phyloP scores from a whole-genome alignment of 306 rosid genomes.

The Quercus variabilis region DNA sequence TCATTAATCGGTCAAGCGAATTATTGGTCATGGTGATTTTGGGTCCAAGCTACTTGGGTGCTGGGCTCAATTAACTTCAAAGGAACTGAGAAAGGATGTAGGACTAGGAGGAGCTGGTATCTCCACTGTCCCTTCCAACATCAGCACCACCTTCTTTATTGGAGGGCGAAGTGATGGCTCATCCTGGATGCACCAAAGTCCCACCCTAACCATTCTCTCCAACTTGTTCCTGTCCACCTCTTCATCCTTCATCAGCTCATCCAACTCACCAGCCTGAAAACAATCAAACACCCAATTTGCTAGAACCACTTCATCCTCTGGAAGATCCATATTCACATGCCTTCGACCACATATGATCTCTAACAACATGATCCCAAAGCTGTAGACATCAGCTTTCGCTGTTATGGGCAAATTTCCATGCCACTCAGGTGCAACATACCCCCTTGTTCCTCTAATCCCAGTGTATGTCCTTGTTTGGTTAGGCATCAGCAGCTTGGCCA shows the following conservation, averaged over 20 bases:
- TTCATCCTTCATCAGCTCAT: constrained; percentile 12
- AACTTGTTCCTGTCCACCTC: background rate
- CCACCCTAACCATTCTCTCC: constrained; percentile 20
- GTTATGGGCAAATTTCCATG: constrained; percentile 23
- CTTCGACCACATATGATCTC: constrained; percentile 34
- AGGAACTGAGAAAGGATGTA: background rate
- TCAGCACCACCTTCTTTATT: constrained; percentile 28
- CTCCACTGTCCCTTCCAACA: constrained; percentile 36
- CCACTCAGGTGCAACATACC: constrained; percentile 41
- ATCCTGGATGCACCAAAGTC: constrained; percentile 34
- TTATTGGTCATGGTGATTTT: background rate
- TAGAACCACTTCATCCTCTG: constrained; percentile 13
- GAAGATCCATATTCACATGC: constrained; percentile 10
- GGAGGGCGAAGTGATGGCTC: constrained; percentile 27
- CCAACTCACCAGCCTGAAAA: constrained; percentile 9
- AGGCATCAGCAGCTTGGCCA: constrained; percentile 33
- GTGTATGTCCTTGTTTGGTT: constrained; percentile 33
- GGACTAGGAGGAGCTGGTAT: constrained; percentile 25
- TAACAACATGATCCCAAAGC: constrained; percentile 34
- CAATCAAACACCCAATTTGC: constrained; percentile 26
- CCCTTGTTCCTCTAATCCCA: constrained; percentile 34
- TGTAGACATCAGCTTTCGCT: constrained; percentile 31
- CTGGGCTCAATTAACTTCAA: background rate
- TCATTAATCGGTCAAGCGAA: no score
- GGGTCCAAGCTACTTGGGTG: background rate